Conservation (phyloP, 2,329 filamentous ascomycete species). For the Leptoxyphium fumago region DNA sequence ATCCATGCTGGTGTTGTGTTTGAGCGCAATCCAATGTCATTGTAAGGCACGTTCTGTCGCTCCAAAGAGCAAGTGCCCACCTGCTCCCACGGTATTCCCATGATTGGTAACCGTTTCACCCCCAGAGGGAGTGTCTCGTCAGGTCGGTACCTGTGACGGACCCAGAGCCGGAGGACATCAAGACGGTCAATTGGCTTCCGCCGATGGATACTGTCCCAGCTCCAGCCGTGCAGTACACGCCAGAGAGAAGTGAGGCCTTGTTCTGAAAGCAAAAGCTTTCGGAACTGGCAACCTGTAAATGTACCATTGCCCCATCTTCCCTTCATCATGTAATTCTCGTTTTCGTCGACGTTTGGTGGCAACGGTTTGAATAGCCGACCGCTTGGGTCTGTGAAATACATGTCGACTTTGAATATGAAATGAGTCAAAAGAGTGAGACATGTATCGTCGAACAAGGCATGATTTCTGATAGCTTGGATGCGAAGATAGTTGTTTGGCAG, state of each 20-base stretch:
- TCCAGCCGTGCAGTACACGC: slow-evolving; percentile 43
- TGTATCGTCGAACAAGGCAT: slow-evolving; percentile 38
- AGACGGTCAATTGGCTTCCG: slow-evolving; percentile 18
- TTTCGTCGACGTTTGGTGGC: slow-evolving; percentile 1
- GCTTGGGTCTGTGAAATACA: slow-evolving; percentile 52
- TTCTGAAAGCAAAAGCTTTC: slow-evolving; percentile 35
- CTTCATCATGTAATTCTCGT: slow-evolving; percentile 4
- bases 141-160: slow-evolving; percentile 41
- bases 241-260: slow-evolving; percentile 29
- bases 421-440: slow-evolving; percentile 49
- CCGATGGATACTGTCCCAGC: slow-evolving; percentile 21
- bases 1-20: neutral
- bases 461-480: slow-evolving; percentile 38
- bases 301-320: slow-evolving; percentile 24
- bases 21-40: neutral
- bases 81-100: slow-evolving; percentile 38
- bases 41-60: slow-evolving; percentile 18
- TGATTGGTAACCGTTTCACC: slow-evolving; percentile 19
- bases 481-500: slow-evolving; percentile 43
- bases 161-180: slow-evolving; percentile 42
- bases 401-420: slow-evolving; percentile 58
- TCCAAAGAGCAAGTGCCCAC: slow-evolving; percentile 41
- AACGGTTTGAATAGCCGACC: slow-evolving; percentile 11
- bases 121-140: slow-evolving; percentile 8
- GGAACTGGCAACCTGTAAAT: slow-evolving; percentile 31